A percentile compares a stretch with the other conserved stretches of the same genome.
Conservation (phyloP, 306 rosid genomes). For the Prunus mira region DNA sequence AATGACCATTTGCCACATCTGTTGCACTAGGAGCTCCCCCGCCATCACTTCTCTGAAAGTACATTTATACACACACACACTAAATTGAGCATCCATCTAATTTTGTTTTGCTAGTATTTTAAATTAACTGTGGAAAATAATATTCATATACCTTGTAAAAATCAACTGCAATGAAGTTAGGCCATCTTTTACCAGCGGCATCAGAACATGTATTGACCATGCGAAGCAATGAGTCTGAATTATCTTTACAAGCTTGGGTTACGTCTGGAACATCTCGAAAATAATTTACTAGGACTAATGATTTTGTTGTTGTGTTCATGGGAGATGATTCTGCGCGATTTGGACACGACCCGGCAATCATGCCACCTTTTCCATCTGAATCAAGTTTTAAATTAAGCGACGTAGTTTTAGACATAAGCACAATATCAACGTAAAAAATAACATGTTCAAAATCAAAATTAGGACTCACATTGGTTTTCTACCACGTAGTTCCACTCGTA, state of each 20-base stretch:
- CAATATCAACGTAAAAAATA: neutral
- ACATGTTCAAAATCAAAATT: too few species aligned
- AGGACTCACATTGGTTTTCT: constrained; percentile 85
- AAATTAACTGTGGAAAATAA: neutral
- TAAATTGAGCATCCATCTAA: neutral
- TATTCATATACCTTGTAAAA: constrained; percentile 50
- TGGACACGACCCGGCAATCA: constrained; percentile 58
- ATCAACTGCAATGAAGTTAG: constrained; percentile 69
- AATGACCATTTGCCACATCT: constrained; percentile 58
- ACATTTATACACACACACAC: neutral
- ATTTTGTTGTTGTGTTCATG: constrained; percentile 56
- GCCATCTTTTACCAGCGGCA: constrained; percentile 56
- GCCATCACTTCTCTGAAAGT: constrained; percentile 61
- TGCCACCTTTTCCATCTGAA: constrained; percentile 67
- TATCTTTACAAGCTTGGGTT: constrained; percentile 57
- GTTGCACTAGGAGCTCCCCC: constrained; percentile 62
- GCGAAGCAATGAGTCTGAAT: constrained; percentile 55
- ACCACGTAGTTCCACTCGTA: constrained; percentile 80
- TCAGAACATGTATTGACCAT: constrained; percentile 53
- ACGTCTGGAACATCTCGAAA: constrained; percentile 44
- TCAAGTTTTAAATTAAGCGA: neutral
- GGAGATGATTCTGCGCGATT: constrained; percentile 55
- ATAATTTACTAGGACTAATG: constrained; percentile 58
- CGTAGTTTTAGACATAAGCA: neutral
- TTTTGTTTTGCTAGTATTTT: neutral